phyloP scores from a whole-genome alignment of 495 filamentous ascomycete species.

The Hyaloscypha bicolor region DNA sequence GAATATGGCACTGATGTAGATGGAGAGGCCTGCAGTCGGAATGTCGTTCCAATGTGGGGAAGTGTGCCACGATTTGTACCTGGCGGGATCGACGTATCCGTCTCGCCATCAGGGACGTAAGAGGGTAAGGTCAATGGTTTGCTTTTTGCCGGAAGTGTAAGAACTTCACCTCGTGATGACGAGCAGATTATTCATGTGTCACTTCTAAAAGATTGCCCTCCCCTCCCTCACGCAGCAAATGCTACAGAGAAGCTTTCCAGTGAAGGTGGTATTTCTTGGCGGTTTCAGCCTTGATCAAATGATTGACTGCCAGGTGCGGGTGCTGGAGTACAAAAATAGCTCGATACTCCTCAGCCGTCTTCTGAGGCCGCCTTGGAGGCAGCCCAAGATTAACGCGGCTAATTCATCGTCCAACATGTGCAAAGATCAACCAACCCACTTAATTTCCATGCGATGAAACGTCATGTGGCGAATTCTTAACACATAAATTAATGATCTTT shows the following conservation, averaged over 20 bases:
- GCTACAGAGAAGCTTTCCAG: neutral
- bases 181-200: neutral
- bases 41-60: neutral
- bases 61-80: neutral
- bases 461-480: neutral
- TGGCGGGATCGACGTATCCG: neutral
- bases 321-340: neutral
- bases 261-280: neutral
- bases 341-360: neutral
- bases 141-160: neutral
- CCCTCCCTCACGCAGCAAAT: neutral
- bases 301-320: neutral
- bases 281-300: neutral
- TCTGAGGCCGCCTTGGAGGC: neutral
- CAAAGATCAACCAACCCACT: neutral
- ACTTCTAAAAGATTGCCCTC: neutral
- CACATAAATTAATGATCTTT: neutral
- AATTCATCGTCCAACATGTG: neutral
- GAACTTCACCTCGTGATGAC: neutral
- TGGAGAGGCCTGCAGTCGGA: neutral
- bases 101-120: neutral
- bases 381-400: neutral
- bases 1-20: too few relatives aligned
- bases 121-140: neutral
- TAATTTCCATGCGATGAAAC: neutral